phyloP scores from a whole-genome alignment of 805 yeast species.

The Saccharomyces mikatae region DNA sequence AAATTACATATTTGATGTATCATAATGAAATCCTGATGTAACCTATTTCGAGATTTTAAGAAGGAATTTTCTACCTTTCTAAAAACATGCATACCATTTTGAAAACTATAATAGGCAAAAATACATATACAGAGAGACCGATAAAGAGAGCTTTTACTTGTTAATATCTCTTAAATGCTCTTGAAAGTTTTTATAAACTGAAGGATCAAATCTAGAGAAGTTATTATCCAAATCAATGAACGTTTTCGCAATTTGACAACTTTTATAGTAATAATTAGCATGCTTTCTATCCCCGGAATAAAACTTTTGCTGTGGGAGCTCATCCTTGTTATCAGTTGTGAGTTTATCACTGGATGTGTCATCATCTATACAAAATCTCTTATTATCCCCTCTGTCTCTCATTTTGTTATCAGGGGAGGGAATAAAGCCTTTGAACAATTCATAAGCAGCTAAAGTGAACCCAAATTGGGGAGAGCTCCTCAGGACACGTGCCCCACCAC shows the following conservation, averaged over 20 bases:
- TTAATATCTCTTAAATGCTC: constrained; percentile 15
- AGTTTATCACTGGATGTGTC: constrained; percentile 3
- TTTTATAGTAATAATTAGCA: constrained; percentile 41
- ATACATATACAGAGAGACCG: neutral
- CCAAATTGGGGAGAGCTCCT: constrained; percentile 98
- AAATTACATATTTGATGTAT: no score
- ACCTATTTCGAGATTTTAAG: no score
- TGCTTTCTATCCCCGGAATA: constrained; percentile 13
- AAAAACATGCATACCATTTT: no score
- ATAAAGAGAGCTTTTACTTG: neutral
- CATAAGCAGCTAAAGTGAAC: constrained; percentile 95
- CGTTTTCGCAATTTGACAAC: constrained; percentile 52
- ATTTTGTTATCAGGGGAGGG: constrained; percentile 44
- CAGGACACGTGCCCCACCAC: constrained; percentile 89
- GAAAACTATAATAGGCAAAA: neutral
- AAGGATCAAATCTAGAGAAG: constrained; percentile 47
- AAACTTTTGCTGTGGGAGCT: constrained; percentile 8
- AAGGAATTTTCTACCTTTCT: no score
- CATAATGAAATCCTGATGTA: no score
- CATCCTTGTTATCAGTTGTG: neutral
- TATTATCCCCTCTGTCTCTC: constrained; percentile 6
- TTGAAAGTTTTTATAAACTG: constrained; percentile 37
- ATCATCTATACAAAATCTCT: constrained; percentile 6
- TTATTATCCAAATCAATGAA: constrained; percentile 57
- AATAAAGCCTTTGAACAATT: constrained; percentile 68